These are phyloP conservation scores for Eucalyptus decipiens DNA, from an alignment of 345 rosid genomes.

Conservation along the genomic window DNA sequence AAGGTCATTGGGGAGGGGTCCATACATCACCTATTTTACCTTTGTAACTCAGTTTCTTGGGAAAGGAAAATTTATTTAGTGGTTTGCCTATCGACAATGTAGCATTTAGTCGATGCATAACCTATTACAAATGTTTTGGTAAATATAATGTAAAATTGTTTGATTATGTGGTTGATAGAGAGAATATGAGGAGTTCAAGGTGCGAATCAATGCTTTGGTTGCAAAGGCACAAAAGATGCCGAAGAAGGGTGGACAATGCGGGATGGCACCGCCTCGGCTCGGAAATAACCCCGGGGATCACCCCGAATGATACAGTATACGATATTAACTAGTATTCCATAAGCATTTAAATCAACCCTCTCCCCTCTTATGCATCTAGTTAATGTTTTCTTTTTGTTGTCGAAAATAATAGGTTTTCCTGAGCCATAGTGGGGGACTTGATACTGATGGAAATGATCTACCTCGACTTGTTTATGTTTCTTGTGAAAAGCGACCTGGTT, in stretches of 20 bases:
- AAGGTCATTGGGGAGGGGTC: background rate
- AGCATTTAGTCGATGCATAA: background rate
- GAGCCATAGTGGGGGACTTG: conserved; percentile 97
- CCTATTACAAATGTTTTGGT: background rate
- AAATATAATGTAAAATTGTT: background rate
- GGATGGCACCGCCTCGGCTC: conserved; percentile 99
- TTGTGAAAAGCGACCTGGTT: conserved; percentile 99
- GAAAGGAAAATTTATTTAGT: background rate
- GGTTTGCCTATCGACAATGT: background rate
- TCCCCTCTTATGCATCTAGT: background rate
- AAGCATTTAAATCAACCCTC: background rate
- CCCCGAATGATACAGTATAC: conserved; percentile 92
- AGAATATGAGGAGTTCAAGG: conserved; percentile 99
- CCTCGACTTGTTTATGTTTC: conserved; percentile 99
- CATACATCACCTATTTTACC: background rate
- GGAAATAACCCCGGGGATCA: conserved; percentile 99
- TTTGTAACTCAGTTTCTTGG: background rate
- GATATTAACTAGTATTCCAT: background rate
- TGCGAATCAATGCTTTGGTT: conserved; percentile 97
- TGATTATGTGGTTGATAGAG: conserved; percentile 33
- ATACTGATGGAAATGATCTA: conserved; percentile 96
- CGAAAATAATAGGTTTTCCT: conserved; percentile 60
- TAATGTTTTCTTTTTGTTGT: background rate
- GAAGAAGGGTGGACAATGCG: conserved; percentile 99
- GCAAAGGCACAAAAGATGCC: conserved; percentile 98